Conservation (phyloP, 306 rosid species). For the Quercus agrifolia region DNA sequence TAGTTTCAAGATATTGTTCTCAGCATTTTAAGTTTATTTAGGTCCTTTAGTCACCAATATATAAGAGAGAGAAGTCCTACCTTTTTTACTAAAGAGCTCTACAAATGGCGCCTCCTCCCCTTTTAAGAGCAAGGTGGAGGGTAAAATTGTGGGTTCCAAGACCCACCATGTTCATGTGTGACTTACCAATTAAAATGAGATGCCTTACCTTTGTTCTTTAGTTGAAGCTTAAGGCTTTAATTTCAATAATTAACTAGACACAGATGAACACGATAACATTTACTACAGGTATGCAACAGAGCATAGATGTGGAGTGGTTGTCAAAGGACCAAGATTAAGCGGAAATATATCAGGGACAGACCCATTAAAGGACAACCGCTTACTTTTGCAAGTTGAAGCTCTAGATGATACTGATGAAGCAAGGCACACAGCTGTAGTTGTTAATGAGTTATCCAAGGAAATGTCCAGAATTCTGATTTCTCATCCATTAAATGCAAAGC, state of each 20-base stretch:
- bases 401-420: slow-evolving; percentile 81
- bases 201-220: background rate
- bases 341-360: slow-evolving; percentile 98
- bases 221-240: background rate
- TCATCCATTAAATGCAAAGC: slow-evolving; percentile 80
- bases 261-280: background rate
- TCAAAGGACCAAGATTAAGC: slow-evolving; percentile 84
- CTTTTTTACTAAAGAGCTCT: background rate
- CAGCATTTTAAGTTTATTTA: background rate
- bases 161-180: no score
- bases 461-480: slow-evolving; percentile 75
- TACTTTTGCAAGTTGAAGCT: slow-evolving; percentile 87
- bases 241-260: background rate
- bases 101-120: no score
- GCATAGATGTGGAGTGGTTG: slow-evolving; percentile 98
- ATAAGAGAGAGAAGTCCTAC: background rate
- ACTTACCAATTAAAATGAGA: no score
- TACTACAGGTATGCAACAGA: slow-evolving; percentile 87
- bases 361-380: slow-evolving; percentile 87
- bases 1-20: background rate
- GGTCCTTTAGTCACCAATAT: background rate
- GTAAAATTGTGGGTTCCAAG: no score
- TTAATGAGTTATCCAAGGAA: slow-evolving; percentile 88
- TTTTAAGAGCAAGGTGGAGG: background rate
- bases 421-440: slow-evolving; percentile 74